Evolutionary conservation across 768 basidiomycete species (phyloP).

Genomic region (Pisolithus albus): DNA sequence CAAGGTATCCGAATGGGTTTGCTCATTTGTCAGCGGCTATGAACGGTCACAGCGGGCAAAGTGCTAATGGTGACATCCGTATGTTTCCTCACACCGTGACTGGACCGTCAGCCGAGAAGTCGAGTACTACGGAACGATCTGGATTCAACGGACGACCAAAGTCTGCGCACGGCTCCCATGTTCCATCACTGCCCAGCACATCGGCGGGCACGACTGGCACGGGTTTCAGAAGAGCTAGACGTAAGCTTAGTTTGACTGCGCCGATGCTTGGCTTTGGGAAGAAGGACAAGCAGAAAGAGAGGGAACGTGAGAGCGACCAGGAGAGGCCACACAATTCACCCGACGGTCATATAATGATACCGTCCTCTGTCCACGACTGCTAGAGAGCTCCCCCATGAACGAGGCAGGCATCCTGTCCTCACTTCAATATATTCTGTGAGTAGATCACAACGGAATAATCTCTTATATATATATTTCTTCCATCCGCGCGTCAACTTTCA

Average conservation of each 20-base stretch:
- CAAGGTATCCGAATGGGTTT: conserved; percentile 10
- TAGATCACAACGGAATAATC: conserved; percentile 11
- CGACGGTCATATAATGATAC: neutral
- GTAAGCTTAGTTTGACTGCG: conserved; percentile 64
- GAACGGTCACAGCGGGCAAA: neutral
- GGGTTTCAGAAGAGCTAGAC: conserved; percentile 35
- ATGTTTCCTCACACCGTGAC: neutral
- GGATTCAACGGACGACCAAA: conserved; percentile 14
- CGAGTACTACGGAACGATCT: conserved; percentile 3
- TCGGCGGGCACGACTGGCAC: conserved; percentile 16
- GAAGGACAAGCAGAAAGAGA: conserved; percentile 45
- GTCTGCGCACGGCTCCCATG: conserved; percentile 22
- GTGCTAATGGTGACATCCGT: neutral
- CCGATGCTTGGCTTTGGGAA: conserved; percentile 52
- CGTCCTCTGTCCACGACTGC: neutral
- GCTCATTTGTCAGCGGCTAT: conserved; percentile 2
- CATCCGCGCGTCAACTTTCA: conserved; percentile 1
- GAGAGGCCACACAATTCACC: neutral
- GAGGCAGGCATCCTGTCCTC: neutral
- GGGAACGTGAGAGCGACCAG: conserved; percentile 29
- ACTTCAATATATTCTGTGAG: neutral
- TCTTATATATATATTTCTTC: conserved; percentile 22
- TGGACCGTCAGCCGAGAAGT: neutral
- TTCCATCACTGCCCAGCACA: conserved; percentile 10
- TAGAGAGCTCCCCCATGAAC: neutral